Evolutionary conservation across 352 stramenopile genomes (phyloP).

Genomic region (Globisporangium megalacanthum): DNA sequence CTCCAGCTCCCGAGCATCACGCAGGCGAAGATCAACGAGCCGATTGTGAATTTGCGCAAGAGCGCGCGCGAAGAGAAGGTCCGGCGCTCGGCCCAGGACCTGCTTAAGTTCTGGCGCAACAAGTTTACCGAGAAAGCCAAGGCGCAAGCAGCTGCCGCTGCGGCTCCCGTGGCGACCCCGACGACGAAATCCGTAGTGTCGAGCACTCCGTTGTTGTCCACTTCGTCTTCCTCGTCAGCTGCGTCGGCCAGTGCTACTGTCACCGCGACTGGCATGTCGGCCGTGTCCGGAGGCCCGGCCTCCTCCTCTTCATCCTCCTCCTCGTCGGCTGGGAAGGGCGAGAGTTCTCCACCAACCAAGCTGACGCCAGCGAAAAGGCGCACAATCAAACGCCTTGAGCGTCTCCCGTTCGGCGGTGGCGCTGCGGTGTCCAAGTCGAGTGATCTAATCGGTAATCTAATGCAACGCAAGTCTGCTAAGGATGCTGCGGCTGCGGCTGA

Average conservation of each 20-base stretch:
- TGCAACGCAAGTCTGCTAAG: slow-evolving; percentile 80
- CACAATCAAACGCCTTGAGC: slow-evolving; percentile 75
- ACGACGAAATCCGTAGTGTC: neutral
- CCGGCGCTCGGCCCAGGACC: slow-evolving; percentile 68
- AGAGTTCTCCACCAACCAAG: slow-evolving; percentile 11
- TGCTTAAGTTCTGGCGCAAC: slow-evolving; percentile 81
- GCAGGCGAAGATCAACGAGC: slow-evolving; percentile 84
- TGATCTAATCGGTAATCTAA: slow-evolving; percentile 77
- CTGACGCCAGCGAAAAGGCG: slow-evolving; percentile 53
- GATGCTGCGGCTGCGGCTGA: slow-evolving; percentile 26
- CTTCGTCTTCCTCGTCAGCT: neutral
- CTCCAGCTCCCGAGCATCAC: slow-evolving; percentile 86
- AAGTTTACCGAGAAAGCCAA: slow-evolving; percentile 86
- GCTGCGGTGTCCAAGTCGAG: slow-evolving; percentile 62
- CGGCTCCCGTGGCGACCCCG: slow-evolving; percentile 13
- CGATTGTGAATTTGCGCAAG: slow-evolving; percentile 84
- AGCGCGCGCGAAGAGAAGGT: slow-evolving; percentile 72
- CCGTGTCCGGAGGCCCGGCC: no score
- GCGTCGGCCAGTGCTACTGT: neutral
- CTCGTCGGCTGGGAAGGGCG: neutral
- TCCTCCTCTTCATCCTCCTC: slow-evolving; percentile 2
- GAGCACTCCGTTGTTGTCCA: neutral
- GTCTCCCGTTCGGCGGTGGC: slow-evolving; percentile 53
- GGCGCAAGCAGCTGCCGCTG: slow-evolving; percentile 15
- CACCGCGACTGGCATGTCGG: neutral